phyloP scores from a whole-genome alignment of 768 basidiomycete species.

The Terana coerulea region DNA sequence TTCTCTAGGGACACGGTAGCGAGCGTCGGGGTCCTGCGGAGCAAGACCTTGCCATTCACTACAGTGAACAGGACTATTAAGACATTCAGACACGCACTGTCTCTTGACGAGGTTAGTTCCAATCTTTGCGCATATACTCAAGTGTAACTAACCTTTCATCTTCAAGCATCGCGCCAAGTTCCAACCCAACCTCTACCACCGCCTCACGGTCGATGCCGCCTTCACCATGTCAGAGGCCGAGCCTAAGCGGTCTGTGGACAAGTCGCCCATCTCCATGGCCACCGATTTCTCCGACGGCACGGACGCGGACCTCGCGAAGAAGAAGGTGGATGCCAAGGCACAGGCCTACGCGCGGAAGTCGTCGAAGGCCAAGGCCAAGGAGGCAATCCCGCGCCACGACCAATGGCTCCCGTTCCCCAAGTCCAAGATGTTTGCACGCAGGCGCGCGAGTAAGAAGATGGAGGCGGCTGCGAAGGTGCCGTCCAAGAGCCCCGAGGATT shows the following conservation, averaged over 20 bases:
- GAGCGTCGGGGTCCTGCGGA: slow-evolving; percentile 65
- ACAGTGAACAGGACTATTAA: slow-evolving; percentile 57
- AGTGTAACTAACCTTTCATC: neutral
- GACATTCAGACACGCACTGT: slow-evolving; percentile 72
- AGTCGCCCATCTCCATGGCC: neutral
- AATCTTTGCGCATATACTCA: neutral
- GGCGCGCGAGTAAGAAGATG: neutral
- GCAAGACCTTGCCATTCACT: slow-evolving; percentile 63
- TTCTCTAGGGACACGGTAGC: slow-evolving; percentile 69
- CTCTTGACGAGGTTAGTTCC: slow-evolving; percentile 73
- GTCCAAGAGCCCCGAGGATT: neutral
- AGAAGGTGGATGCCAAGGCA: neutral
- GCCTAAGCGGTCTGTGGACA: neutral
- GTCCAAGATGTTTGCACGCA: neutral
- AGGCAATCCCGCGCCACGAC: too few relatives aligned
- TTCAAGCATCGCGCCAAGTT: slow-evolving; percentile 63
- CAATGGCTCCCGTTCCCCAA: neutral
- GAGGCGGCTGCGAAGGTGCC: neutral
- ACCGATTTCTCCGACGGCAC: neutral
- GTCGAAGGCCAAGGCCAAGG: neutral
- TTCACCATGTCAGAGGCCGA: neutral
- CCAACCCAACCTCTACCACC: slow-evolving; percentile 59
- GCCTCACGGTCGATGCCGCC: slow-evolving; percentile 28
- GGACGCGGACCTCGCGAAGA: too few relatives aligned
- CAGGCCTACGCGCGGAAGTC: neutral